phyloP scores from a whole-genome alignment of 441 rosid species.

The Gossypium lobatum region DNA sequence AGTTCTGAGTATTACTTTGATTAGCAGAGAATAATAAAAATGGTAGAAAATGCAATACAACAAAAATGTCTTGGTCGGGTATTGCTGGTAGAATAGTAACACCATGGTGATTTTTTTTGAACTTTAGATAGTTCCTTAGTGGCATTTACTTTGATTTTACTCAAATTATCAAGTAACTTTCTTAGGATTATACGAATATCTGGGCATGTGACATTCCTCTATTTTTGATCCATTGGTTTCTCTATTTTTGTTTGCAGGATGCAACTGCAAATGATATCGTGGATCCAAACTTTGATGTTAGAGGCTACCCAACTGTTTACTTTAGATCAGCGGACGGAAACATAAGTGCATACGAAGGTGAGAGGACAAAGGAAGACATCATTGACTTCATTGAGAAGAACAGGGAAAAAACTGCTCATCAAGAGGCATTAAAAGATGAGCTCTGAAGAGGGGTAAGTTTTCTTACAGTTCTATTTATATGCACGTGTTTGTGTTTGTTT shows the following conservation, averaged over 20 bases:
- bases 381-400: conserved; percentile 76
- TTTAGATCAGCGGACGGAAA: conserved; percentile 70
- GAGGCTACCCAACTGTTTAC: conserved; percentile 79
- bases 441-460: conserved; percentile 29
- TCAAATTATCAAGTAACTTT: background rate
- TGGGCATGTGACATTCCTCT: background rate
- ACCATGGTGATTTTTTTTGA: background rate
- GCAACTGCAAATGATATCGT: conserved; percentile 79
- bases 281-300: conserved; percentile 50
- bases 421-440: conserved; percentile 41
- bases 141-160: background rate
- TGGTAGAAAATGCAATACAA: background rate
- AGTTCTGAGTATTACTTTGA: background rate
- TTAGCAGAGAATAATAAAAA: background rate
- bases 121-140: background rate
- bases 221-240: background rate
- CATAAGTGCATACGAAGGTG: conserved; percentile 51
- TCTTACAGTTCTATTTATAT: background rate
- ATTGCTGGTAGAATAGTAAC: background rate
- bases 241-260: conserved; percentile 38
- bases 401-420: conserved; percentile 37
- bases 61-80: background rate
- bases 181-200: background rate
- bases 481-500: background rate
- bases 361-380: conserved; percentile 72